A percentile compares a stretch with the other conserved stretches of the same genome.
Evolutionary conservation across 345 rosid genomes (phyloP).

Genomic region (Eucalyptus leucophloia): DNA sequence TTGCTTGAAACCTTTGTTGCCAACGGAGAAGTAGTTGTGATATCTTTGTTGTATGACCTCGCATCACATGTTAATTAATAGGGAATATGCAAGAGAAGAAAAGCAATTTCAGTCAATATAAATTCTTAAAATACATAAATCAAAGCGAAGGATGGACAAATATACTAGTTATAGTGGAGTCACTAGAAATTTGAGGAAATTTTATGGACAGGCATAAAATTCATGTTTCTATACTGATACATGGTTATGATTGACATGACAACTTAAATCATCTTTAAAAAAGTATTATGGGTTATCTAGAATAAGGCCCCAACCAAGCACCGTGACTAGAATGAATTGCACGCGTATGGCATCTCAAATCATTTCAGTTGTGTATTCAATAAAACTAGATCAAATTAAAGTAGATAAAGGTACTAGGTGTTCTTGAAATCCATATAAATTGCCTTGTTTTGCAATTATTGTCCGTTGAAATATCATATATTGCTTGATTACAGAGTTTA

Average conservation of each 20-base stretch:
- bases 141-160: not conserved
- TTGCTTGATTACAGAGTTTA: not conserved
- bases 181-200: not conserved
- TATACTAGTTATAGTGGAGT: not conserved
- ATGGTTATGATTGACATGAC: not conserved
- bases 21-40: not conserved
- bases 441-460: not conserved
- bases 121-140: not conserved
- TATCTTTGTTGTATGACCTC: not conserved
- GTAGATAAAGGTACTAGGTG: not conserved
- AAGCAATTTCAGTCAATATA: not conserved
- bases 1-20: not conserved
- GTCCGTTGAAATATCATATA: not conserved
- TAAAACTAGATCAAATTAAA: not conserved
- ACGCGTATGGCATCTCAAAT: not conserved
- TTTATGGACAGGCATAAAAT: not conserved
- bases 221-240: not conserved
- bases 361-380: not conserved
- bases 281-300: not conserved
- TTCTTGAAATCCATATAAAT: not conserved
- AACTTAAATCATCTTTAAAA: not conserved
- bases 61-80: not conserved
- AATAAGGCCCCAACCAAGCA: not conserved
- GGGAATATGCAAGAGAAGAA: not conserved
- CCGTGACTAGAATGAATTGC: not conserved